These are phyloP conservation scores for Aspergillus piperis DNA, from an alignment of 2,329 filamentous ascomycete species.

Conservation along the genomic window DNA sequence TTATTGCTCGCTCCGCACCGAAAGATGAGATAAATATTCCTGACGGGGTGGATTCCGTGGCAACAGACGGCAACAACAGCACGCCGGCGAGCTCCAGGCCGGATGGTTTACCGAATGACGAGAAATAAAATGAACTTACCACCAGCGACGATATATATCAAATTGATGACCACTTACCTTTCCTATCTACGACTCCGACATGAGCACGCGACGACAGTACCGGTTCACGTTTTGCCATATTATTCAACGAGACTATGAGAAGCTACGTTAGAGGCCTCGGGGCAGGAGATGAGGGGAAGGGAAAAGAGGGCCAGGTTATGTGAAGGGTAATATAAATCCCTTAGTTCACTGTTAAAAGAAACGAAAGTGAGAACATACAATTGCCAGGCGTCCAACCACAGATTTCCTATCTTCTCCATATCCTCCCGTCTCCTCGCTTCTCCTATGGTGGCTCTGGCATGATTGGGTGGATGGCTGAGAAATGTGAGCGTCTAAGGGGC, in stretches of 20 bases:
- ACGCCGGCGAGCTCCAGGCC: not conserved
- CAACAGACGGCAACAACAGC: not conserved
- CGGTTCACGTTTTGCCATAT: not conserved
- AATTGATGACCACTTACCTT: not conserved
- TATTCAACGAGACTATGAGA: not conserved
- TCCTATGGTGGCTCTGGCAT: not conserved
- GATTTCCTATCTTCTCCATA: not conserved
- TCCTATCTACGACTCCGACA: not conserved
- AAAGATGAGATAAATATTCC: not conserved
- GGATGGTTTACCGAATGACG: not conserved
- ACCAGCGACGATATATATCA: not conserved
- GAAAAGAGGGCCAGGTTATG: not conserved
- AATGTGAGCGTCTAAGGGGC: not conserved
- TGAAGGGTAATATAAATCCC: not conserved
- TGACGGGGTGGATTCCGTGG: not conserved
- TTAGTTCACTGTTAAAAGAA: not conserved
- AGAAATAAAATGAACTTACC: not conserved
- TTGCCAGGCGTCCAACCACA: not conserved
- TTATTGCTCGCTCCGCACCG: conserved; percentile 4
- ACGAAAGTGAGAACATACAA: not conserved
- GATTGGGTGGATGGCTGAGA: not conserved
- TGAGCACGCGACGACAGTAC: not conserved
- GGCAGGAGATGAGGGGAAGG: not conserved
- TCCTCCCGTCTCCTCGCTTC: not conserved
- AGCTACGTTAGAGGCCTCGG: not conserved